phyloP scores from a whole-genome alignment of 805 yeast species.

The Saturnispora galanensis region DNA sequence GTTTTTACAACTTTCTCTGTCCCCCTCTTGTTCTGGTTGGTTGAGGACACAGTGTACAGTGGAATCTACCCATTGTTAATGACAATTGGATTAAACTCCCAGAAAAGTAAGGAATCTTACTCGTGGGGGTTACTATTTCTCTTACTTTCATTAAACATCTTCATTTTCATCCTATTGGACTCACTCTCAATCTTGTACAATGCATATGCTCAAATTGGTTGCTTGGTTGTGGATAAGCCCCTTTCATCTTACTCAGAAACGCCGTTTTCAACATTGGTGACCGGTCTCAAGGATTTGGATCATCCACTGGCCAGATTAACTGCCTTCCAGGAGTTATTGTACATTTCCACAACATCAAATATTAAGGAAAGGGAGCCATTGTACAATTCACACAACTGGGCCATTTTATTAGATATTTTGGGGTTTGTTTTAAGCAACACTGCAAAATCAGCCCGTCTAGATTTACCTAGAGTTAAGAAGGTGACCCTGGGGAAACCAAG shows the following conservation, averaged over 20 bases:
- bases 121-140: constrained; percentile 20
- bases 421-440: constrained; percentile 39
- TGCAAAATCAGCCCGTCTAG: constrained; percentile 19
- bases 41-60: constrained; percentile 31
- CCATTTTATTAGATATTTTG: constrained; percentile 51
- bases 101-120: constrained; percentile 31
- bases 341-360: constrained; percentile 43
- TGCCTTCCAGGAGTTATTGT: constrained; percentile 70
- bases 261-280: constrained; percentile 52
- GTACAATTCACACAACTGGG: constrained; percentile 43
- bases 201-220: constrained; percentile 63
- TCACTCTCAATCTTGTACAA: constrained; percentile 45
- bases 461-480: constrained; percentile 12
- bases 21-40: constrained; percentile 26
- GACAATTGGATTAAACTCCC: constrained; percentile 30
- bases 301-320: constrained; percentile 43
- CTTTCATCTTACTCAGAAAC: constrained; percentile 48
- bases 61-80: constrained; percentile 25
- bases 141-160: constrained; percentile 14
- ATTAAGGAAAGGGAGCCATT: constrained; percentile 41
- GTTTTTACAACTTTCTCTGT: constrained; percentile 27
- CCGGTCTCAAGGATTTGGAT: constrained; percentile 48
- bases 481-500: constrained; percentile 1
- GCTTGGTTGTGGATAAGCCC: constrained; percentile 56
- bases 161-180: constrained; percentile 28